A percentile compares a stretch with the other conserved stretches of the same genome.
Evolutionary conservation across 805 yeast genomes (phyloP).

Genomic region (Kodamaea fukazawae): DNA sequence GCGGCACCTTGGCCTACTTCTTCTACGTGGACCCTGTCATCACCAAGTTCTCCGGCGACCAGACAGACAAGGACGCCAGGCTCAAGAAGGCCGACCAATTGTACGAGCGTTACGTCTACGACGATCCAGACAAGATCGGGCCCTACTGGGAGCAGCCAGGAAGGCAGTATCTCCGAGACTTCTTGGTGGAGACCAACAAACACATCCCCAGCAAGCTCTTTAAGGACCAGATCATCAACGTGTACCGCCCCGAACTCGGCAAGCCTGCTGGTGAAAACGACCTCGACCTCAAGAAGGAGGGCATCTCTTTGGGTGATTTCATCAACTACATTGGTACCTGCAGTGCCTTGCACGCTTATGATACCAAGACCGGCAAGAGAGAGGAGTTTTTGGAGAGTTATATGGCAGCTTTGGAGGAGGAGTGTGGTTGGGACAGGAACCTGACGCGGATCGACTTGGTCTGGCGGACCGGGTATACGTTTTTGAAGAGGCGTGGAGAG

Average conservation of each 20-base stretch:
- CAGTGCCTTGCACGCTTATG: constrained; percentile 65
- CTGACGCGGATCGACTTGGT: constrained; percentile 41
- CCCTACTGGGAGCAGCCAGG: constrained; percentile 90
- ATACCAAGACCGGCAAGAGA: constrained; percentile 31
- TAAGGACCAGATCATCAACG: constrained; percentile 32
- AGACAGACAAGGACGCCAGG: constrained; percentile 11
- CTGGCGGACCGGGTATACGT: constrained; percentile 52
- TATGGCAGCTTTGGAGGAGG: constrained; percentile 32
- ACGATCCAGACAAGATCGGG: constrained; percentile 48
- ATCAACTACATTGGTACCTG: constrained; percentile 60
- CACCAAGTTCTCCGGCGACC: constrained; percentile 22
- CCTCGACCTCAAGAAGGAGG: constrained; percentile 26
- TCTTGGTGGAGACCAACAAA: constrained; percentile 42
- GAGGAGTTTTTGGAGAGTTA: constrained; percentile 34
- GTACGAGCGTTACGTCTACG: constrained; percentile 42
- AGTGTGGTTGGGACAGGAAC: constrained; percentile 44
- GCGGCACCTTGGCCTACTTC: constrained; percentile 45
- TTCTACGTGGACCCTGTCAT: constrained; percentile 41
- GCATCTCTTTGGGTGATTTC: constrained; percentile 45
- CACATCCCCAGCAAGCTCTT: constrained; percentile 42
- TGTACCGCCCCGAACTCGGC: constrained; percentile 21
- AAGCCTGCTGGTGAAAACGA: constrained; percentile 18
- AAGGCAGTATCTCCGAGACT: constrained; percentile 47
- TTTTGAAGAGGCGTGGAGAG: constrained; percentile 45
- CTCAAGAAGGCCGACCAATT: constrained; percentile 22